Evolutionary conservation across 257 asterid species (phyloP).

Genomic region (Parsonsia alboflavescens): DNA sequence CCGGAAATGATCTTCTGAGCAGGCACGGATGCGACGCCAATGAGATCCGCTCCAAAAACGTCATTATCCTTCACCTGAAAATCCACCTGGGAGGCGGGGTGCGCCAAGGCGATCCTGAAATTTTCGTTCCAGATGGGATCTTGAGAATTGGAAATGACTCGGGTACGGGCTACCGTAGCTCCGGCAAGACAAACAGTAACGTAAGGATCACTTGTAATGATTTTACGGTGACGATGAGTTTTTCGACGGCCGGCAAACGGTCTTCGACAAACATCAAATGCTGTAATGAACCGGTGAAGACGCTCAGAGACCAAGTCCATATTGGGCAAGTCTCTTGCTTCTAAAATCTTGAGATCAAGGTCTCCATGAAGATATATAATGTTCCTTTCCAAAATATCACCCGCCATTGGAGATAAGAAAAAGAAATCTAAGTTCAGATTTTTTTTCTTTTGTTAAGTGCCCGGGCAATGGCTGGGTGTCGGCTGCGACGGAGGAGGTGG

Average conservation of each 20-base stretch:
- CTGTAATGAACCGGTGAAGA: constrained; percentile 62
- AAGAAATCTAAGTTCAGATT: background rate
- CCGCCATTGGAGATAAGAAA: constrained; percentile 33
- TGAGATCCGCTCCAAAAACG: constrained; percentile 78
- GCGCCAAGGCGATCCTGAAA: constrained; percentile 77
- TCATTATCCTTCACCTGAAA: constrained; percentile 90
- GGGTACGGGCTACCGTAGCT: constrained; percentile 79
- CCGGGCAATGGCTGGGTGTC: background rate
- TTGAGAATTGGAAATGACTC: constrained; percentile 72
- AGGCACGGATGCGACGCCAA: constrained; percentile 60
- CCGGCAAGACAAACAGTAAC: constrained; percentile 79
- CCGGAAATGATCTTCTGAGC: constrained; percentile 57
- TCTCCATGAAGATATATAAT: constrained; percentile 70
- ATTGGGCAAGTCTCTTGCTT: constrained; percentile 80
- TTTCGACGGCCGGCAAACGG: constrained; percentile 31
- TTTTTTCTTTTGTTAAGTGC: background rate
- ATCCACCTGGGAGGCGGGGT: constrained; percentile 73
- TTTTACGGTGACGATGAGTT: constrained; percentile 35
- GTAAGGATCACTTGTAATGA: constrained; percentile 92
- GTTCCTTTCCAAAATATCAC: constrained; percentile 17
- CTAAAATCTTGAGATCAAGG: constrained; percentile 66
- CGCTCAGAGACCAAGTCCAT: constrained; percentile 79
- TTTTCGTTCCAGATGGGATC: constrained; percentile 77
- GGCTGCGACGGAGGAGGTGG: constrained; percentile 14
- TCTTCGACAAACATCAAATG: constrained; percentile 39